phyloP scores from a whole-genome alignment of 176 grass and related monocot species.

The Sorghum bicolor region Sorghum_bicolor_NCBIv3 NC_012878.2:557001-557500 shows the following conservation, averaged over 20 bases:
- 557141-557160: slow-evolving; percentile 50
- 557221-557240: neutral
- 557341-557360: slow-evolving; percentile 36
- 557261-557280: neutral
- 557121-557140: slow-evolving; percentile 47
- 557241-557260: too few relatives aligned
- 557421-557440: neutral
- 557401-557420: neutral
- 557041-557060: too few relatives aligned
- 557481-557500: too few relatives aligned
- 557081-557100: neutral
- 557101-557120: neutral
- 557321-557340: slow-evolving; percentile 29
- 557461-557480: too few relatives aligned
- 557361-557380: slow-evolving; percentile 33
- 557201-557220: neutral
- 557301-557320: slow-evolving; percentile 1
- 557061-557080: neutral
- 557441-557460: too few relatives aligned
- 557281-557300: slow-evolving; percentile 24
- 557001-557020: too few relatives aligned
- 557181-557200: neutral
- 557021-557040: too few relatives aligned
- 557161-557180: slow-evolving; percentile 49
- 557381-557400: slow-evolving; percentile 11